Conservation (phyloP, 768 basidiomycete genomes). For the Arthromyces matolae region DNA sequence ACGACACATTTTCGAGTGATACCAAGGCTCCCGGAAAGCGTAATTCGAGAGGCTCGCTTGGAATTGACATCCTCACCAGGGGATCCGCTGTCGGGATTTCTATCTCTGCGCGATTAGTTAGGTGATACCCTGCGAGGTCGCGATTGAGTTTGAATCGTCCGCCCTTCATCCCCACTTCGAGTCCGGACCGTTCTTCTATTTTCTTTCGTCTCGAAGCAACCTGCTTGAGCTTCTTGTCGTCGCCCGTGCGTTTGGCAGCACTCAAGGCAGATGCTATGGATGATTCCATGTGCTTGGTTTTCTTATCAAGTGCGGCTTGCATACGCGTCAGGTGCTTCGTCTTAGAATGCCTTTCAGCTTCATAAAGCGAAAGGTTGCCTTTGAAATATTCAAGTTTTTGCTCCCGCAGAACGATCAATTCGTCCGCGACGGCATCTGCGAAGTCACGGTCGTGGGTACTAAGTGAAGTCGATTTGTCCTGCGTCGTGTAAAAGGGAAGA, state of each 20-base stretch:
- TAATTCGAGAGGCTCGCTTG: conserved; percentile 21
- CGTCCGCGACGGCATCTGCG: conserved; percentile 54
- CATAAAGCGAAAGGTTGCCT: conserved; percentile 52
- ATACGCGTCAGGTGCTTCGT: conserved; percentile 41
- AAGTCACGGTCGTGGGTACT: conserved; percentile 64
- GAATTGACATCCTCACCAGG: conserved; percentile 31
- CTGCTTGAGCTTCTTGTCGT: conserved; percentile 52
- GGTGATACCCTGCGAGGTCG: conserved; percentile 42
- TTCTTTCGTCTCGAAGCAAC: conserved; percentile 61
- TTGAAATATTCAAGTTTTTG: conserved; percentile 50
- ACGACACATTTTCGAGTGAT: conserved; percentile 20
- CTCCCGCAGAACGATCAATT: conserved; percentile 57
- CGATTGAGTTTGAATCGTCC: conserved; percentile 55
- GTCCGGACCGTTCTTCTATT: conserved; percentile 37
- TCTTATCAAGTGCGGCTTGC: conserved; percentile 38
- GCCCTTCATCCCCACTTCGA: conserved; percentile 36
- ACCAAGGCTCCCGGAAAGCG: conserved; percentile 24
- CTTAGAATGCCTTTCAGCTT: conserved; percentile 41
- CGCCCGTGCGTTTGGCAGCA: conserved; percentile 53
- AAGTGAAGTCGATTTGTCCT: too few species aligned
- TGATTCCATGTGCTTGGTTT: conserved; percentile 42
- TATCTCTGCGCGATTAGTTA: conserved; percentile 35
- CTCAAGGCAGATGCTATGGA: conserved; percentile 51
- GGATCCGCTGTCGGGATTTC: conserved; percentile 36
- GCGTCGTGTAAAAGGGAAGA: too few species aligned